Conservation (phyloP, 2,329 filamentous ascomycete species). For the Aspergillus novoparasiticus region DNA sequence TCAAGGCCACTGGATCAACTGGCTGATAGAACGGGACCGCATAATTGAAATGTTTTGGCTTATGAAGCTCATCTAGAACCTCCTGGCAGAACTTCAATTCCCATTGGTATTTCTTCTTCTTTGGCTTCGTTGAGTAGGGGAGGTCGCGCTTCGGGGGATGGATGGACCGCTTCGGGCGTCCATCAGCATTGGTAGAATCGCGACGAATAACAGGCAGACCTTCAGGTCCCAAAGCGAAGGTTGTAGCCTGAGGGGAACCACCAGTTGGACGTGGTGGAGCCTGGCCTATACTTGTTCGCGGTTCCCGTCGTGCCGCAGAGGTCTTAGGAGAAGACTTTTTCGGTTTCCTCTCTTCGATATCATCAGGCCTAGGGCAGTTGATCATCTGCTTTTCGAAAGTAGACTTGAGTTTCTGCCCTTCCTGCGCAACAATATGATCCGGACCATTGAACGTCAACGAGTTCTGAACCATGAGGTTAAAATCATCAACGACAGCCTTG, state of each 20-base stretch:
- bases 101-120: constrained; percentile 85
- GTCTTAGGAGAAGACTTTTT: constrained; percentile 48
- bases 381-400: constrained; percentile 64
- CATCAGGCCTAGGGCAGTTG: constrained; percentile 59
- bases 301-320: constrained; percentile 53
- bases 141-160: constrained; percentile 91
- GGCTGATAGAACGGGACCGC: constrained; percentile 78
- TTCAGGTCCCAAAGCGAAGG: constrained; percentile 76
- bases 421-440: constrained; percentile 70
- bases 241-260: constrained; percentile 47
- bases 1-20: constrained; percentile 90
- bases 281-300: constrained; percentile 45
- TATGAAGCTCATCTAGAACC: constrained; percentile 75
- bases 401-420: constrained; percentile 63
- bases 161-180: constrained; percentile 88
- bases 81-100: constrained; percentile 90
- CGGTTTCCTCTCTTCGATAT: constrained; percentile 65
- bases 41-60: constrained; percentile 67
- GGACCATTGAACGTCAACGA: constrained; percentile 79
- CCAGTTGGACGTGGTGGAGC: constrained; percentile 36
- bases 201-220: constrained; percentile 82
- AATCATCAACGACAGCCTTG: constrained; percentile 73
- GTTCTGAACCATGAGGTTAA: constrained; percentile 79
- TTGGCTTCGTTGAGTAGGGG: constrained; percentile 84
- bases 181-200: constrained; percentile 76